Evolutionary conservation across 495 filamentous ascomycete genomes (phyloP).

Genomic region (Trichoderma parareesei): DNA sequence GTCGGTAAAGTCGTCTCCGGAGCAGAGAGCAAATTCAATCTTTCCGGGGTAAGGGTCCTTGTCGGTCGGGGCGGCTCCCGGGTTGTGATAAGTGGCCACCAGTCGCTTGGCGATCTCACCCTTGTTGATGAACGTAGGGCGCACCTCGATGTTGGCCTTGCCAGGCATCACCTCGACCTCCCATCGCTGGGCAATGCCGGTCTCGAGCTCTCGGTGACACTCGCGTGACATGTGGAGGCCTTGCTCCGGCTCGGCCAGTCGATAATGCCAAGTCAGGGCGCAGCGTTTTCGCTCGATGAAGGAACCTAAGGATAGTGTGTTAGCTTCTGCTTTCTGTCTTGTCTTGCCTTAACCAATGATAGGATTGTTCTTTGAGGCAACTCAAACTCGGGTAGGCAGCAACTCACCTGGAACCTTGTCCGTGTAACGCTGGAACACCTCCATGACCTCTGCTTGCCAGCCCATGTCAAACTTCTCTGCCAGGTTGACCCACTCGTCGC

Average conservation of each 20-base stretch:
- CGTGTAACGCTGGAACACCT: constrained; percentile 75
- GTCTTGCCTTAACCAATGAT: background rate
- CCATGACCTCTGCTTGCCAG: constrained; percentile 77
- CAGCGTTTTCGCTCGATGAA: constrained; percentile 90
- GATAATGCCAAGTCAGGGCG: constrained; percentile 95
- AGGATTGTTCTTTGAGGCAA: background rate
- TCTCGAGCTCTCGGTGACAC: constrained; percentile 68
- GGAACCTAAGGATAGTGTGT: constrained; percentile 44
- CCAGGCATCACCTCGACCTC: constrained; percentile 92
- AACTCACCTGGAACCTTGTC: constrained; percentile 65
- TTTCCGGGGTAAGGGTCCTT: constrained; percentile 28
- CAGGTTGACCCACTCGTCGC: constrained; percentile 73
- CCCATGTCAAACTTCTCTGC: constrained; percentile 76
- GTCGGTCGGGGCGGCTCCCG: constrained; percentile 15
- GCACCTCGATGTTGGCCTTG: constrained; percentile 93
- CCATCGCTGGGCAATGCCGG: constrained; percentile 63
- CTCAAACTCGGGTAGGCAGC: background rate
- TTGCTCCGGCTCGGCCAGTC: constrained; percentile 75
- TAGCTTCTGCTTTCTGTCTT: constrained; percentile 16
- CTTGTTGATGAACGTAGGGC: constrained; percentile 93
- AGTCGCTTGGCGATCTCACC: constrained; percentile 81
- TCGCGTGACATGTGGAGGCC: constrained; percentile 65
- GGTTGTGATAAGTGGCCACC: constrained; percentile 52
- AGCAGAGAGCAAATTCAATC: constrained; percentile 77
- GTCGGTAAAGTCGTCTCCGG: constrained; percentile 94